A percentile compares a stretch with the other conserved stretches of the same genome.
Conservation (phyloP, 352 stramenopile species). For the Globisporangium parvum region DNA sequence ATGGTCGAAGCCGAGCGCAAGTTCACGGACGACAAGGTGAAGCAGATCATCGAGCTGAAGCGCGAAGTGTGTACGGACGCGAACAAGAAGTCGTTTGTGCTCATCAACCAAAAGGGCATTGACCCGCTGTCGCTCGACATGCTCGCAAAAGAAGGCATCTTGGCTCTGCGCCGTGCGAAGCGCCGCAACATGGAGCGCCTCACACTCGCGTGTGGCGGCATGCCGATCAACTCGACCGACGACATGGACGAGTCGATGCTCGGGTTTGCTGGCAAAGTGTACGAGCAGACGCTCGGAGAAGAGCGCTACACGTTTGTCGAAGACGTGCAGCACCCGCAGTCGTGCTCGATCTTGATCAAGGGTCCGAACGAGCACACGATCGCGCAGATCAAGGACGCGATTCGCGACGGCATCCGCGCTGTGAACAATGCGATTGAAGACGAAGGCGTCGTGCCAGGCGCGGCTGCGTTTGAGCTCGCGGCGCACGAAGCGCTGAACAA, state of each 20-base stretch:
- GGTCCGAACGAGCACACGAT: conserved; percentile 98
- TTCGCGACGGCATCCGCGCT: conserved; percentile 96
- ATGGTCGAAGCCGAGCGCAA: conserved; percentile 93
- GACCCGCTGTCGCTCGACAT: conserved; percentile 99
- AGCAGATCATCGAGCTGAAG: conserved; percentile 99
- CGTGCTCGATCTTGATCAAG: conserved; percentile 98
- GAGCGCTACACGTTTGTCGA: conserved; percentile 99
- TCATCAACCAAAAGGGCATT: conserved; percentile 99
- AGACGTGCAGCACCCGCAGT: conserved; percentile 95
- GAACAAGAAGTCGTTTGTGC: conserved; percentile 97
- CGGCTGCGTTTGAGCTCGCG: conserved; percentile 95
- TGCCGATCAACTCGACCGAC: conserved; percentile 97
- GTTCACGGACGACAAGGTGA: conserved; percentile 96
- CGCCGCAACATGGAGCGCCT: conserved; percentile 99
- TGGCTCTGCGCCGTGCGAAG: conserved; percentile 97
- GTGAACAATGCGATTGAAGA: conserved; percentile 99
- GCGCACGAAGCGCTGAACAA: conserved; percentile 86
- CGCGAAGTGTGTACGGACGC: conserved; percentile 93
- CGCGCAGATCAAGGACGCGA: conserved; percentile 98
- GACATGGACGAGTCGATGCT: conserved; percentile 96
- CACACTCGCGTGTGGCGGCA: conserved; percentile 97
- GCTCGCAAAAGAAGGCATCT: conserved; percentile 99
- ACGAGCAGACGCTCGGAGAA: conserved; percentile 97
- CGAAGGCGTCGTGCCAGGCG: conserved; percentile 93
- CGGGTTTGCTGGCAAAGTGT: conserved; percentile 95